A percentile compares a stretch with the other conserved stretches of the same genome.
These are phyloP conservation scores for Amanita exitialis DNA, from an alignment of 768 basidiomycete species.

Conservation along the genomic window DNA sequence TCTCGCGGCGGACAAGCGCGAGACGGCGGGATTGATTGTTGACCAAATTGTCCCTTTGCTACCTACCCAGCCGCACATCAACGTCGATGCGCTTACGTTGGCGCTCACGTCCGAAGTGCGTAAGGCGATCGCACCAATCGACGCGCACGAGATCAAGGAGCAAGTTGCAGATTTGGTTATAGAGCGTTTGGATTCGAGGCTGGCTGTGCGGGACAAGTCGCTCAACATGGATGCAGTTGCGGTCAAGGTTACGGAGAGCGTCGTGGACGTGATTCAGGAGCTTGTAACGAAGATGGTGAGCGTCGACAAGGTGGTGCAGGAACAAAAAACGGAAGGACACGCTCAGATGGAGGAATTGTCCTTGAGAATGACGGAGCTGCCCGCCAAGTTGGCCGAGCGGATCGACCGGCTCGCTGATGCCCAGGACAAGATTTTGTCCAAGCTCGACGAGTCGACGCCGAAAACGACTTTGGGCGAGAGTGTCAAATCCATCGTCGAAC, in stretches of 20 bases:
- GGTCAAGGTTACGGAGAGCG: conserved; percentile 41
- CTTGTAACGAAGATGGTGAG: conserved; percentile 17
- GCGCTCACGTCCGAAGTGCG: conserved; percentile 64
- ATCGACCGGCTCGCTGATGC: conserved; percentile 9
- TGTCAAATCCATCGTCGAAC: conserved; percentile 28
- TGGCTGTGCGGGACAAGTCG: conserved; percentile 66
- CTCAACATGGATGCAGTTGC: conserved; percentile 54
- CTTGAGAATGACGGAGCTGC: conserved; percentile 1
- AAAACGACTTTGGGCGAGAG: conserved; percentile 26
- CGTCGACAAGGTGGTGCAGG: neutral
- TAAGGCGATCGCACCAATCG: conserved; percentile 62
- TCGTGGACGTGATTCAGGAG: conserved; percentile 30
- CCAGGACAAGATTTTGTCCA: conserved; percentile 24
- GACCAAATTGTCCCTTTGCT: conserved; percentile 61
- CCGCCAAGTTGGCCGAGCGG: conserved; percentile 2
- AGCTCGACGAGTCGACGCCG: conserved; percentile 13
- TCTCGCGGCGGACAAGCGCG: conserved; percentile 79
- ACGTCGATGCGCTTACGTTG: conserved; percentile 45
- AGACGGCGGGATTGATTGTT: conserved; percentile 76
- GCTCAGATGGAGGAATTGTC: neutral
- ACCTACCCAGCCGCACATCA: conserved; percentile 30
- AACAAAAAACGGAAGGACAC: neutral
- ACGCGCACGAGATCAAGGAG: conserved; percentile 82
- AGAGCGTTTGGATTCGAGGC: conserved; percentile 72
- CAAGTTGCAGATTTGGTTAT: conserved; percentile 85